Evolutionary conservation across 2,329 filamentous ascomycete species (phyloP).

Genomic region (Coniochaeta hoffmannii): DNA sequence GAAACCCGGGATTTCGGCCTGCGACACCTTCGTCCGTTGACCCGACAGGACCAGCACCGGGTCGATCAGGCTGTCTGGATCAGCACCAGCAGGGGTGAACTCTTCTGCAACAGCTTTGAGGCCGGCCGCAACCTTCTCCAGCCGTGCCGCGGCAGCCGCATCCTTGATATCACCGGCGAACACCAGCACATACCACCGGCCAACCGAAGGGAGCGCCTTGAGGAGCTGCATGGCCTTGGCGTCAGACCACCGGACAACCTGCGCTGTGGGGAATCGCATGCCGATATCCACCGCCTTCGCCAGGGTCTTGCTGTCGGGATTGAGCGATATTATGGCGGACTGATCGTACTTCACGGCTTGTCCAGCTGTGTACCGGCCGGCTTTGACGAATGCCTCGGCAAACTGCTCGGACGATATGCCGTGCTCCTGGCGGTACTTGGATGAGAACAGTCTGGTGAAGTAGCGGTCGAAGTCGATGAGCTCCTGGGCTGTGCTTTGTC

Average conservation of each 20-base stretch:
- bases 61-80: slow-evolving; percentile 51
- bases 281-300: slow-evolving; percentile 26
- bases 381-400: slow-evolving; percentile 45
- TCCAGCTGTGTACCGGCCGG: slow-evolving; percentile 53
- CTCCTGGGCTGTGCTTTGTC: slow-evolving; percentile 44
- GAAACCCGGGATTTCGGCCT: slow-evolving; percentile 43
- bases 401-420: slow-evolving; percentile 44
- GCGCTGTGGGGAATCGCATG: slow-evolving; percentile 50
- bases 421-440: slow-evolving; percentile 26
- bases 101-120: slow-evolving; percentile 9
- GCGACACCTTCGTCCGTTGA: slow-evolving; percentile 37
- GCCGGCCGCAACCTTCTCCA: slow-evolving; percentile 16
- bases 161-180: slow-evolving; percentile 45
- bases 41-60: slow-evolving; percentile 44
- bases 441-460: slow-evolving; percentile 45
- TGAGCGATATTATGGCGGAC: slow-evolving; percentile 28
- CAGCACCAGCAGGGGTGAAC: slow-evolving; percentile 28
- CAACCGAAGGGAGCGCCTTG: slow-evolving; percentile 39
- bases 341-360: slow-evolving; percentile 47
- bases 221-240: slow-evolving; percentile 48
- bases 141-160: slow-evolving; percentile 19
- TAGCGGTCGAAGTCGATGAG: slow-evolving; percentile 54
- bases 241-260: slow-evolving; percentile 53
- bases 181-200: slow-evolving; percentile 37
- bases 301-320: background rate